Base-by-base conservation (phyloP, 2,329 filamentous ascomycete species). In the Cladosporium velox region DNA sequence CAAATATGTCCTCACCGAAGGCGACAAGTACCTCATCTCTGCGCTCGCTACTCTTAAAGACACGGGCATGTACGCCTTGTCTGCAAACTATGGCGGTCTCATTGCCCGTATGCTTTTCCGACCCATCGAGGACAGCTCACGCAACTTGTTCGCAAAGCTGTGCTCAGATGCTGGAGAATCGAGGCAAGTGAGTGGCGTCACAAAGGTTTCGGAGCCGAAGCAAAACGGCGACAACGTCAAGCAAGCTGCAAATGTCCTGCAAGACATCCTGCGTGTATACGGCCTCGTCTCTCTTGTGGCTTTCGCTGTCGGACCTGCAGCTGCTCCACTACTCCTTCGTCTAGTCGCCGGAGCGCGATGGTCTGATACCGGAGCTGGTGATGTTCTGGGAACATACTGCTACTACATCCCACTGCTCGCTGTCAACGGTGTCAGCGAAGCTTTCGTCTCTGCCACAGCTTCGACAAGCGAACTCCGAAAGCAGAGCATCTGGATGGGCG, bases 321-420 rank as follows among this genome's bases (percentile, higher is more conserved):
- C 92, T 15, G 90, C 93, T 0, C 90, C 92, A 0, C 81, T 90
- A 0, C 84, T 94, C 0, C 86, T 98, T 0, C 83, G 86, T 24
- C 79, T 96, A 5, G 82, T 98, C 1, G 91, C 93, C 0, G 93
- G 94, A 1, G 81, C 84, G 0, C 86, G 85, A 65, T 99, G 95
- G 95, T 84, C 87, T 0, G 83, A 83, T 3, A 88, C 90, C 0
- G 90, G 90, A 52, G 92, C 93, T 0, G 89, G 89, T 6, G 78
- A 84, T 10, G 89, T 95, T 3, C 84, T 99, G 7, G 88, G 89
- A 0, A 85, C 85, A 0, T 99, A 97, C 78, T 93, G 92, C 80
- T 93, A 92, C 78, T 98, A 97, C 80, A 91, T 99, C 67, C 95
- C 95, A 0, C 88, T 98, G 30, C 85, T 98, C 4, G 95, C 94